Evolutionary conservation across 1,284 basidiomycete genomes (phyloP).

Genomic region (Wallemia hederae): DNA sequence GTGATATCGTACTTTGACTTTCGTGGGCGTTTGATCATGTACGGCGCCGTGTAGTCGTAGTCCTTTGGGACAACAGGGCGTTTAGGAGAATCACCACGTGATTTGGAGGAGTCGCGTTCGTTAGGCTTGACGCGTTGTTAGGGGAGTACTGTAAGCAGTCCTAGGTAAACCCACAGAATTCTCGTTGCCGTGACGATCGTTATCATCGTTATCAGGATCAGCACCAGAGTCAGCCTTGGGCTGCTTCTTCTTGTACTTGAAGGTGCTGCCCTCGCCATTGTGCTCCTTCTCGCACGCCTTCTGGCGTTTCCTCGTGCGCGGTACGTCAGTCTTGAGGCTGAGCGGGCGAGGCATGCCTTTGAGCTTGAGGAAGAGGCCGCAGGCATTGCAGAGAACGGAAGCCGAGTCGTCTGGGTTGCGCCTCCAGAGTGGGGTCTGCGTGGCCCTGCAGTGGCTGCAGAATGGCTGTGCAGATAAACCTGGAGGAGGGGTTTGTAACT

Average conservation of each 20-base stretch:
- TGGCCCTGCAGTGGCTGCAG: neutral
- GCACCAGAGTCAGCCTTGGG: neutral
- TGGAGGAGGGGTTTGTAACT: neutral
- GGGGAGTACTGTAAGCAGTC: too few species aligned
- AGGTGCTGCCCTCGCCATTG: slow-evolving; percentile 2
- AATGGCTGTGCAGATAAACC: neutral
- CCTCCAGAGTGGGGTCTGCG: slow-evolving; percentile 12
- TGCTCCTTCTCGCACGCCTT: slow-evolving; percentile 10
- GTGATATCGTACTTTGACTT: neutral
- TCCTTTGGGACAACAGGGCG: neutral
- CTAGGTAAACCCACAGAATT: neutral
- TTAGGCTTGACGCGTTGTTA: neutral
- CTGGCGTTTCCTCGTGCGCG: slow-evolving; percentile 12
- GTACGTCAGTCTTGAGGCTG: slow-evolving; percentile 14
- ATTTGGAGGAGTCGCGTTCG: neutral
- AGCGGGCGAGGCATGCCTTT: slow-evolving; percentile 13
- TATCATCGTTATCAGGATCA: neutral
- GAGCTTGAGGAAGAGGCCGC: slow-evolving; percentile 15
- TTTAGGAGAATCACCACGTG: neutral
- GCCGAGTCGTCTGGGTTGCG: slow-evolving; percentile 10
- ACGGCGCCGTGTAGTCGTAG: neutral
- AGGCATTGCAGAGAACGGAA: slow-evolving; percentile 14
- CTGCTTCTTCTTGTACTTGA: slow-evolving; percentile 1
- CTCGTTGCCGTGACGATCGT: neutral
- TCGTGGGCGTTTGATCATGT: neutral